Percentiles rank a stretch among this genome's conserved stretches.
Evolutionary conservation across 495 filamentous ascomycete genomes (phyloP).

Genomic region (Aspergillus ostianus): DNA sequence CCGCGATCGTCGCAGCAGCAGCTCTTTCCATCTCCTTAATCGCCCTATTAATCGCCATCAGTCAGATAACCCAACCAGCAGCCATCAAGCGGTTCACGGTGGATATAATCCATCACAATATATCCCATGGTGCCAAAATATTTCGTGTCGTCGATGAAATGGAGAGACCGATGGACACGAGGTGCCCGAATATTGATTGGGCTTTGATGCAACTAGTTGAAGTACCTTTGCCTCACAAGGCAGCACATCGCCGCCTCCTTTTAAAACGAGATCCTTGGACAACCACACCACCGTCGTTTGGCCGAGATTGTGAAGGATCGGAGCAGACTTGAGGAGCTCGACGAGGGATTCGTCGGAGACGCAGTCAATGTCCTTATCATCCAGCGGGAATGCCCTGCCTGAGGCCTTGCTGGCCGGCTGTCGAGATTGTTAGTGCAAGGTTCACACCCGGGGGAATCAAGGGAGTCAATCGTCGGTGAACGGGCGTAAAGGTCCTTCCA

Average conservation of each 20-base stretch:
- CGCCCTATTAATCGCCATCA: too few relatives aligned
- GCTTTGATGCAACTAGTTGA: constrained; percentile 14
- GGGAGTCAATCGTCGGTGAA: background rate
- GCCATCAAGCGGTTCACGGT: constrained; percentile 23
- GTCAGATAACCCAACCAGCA: constrained; percentile 17
- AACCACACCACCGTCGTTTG: constrained; percentile 22
- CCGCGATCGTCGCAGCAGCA: too few relatives aligned
- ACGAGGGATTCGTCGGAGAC: constrained; percentile 15
- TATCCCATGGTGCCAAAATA: constrained; percentile 28
- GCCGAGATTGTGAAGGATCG: constrained; percentile 13
- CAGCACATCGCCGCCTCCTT: constrained; percentile 20
- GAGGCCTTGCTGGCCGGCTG: constrained; percentile 2
- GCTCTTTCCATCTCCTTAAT: too few relatives aligned
- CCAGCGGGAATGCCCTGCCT: background rate
- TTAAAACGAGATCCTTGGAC: constrained; percentile 17
- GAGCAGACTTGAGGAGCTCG: constrained; percentile 18
- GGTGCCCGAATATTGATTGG: constrained; percentile 19
- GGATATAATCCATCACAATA: constrained; percentile 36
- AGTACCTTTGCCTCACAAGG: constrained; percentile 20
- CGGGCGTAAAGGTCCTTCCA: background rate
- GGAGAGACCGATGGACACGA: constrained; percentile 22
- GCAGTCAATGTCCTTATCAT: background rate
- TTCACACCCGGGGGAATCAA: background rate
- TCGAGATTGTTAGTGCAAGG: background rate
- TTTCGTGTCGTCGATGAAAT: constrained; percentile 20